Percentiles rank a stretch among this genome's conserved stretches.
Conservation (phyloP, 2,329 filamentous ascomycete genomes). For the Hawksworthiomyces lignivorus region DNA sequence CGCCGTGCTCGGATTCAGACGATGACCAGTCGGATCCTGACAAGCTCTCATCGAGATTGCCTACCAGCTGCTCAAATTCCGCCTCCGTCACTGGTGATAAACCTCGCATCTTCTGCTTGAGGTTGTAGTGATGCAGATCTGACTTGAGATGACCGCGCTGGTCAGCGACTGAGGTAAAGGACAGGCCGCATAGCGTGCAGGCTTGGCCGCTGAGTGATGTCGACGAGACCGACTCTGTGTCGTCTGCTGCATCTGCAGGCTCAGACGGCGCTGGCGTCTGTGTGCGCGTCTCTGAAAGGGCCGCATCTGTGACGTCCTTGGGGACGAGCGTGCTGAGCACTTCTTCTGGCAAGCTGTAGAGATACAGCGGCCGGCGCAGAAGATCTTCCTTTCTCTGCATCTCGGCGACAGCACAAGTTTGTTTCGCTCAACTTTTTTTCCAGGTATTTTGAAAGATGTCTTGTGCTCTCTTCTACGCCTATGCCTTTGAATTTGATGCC, state of each 20-base stretch:
- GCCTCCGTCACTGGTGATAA: slow-evolving; percentile 62
- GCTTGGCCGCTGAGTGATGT: slow-evolving; percentile 55
- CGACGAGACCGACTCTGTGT: slow-evolving; percentile 17
- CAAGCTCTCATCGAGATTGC: slow-evolving; percentile 80
- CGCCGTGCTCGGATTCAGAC: slow-evolving; percentile 57
- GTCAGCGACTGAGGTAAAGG: slow-evolving; percentile 66
- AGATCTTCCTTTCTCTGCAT: slow-evolving; percentile 31
- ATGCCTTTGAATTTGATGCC: no score
- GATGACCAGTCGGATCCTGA: slow-evolving; percentile 77
- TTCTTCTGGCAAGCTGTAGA: slow-evolving; percentile 74
- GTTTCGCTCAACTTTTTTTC: no score
- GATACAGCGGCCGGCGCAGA: slow-evolving; percentile 44
- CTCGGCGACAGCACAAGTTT: no score
- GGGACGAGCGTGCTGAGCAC: slow-evolving; percentile 60
- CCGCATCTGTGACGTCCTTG: slow-evolving; percentile 36
- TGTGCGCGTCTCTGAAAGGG: slow-evolving; percentile 8
- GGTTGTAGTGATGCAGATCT: slow-evolving; percentile 87
- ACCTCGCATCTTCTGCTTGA: slow-evolving; percentile 82
- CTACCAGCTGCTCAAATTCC: slow-evolving; percentile 82
- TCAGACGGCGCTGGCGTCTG: slow-evolving; percentile 12
- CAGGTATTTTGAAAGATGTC: no score
- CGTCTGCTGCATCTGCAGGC: no score
- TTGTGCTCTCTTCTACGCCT: no score
- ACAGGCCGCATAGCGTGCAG: slow-evolving; percentile 71
- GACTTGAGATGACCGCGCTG: slow-evolving; percentile 82